These are phyloP conservation scores for Purpureocillium lavendulum DNA, from an alignment of 2,329 filamentous ascomycete species.

Conservation along the genomic window DNA sequence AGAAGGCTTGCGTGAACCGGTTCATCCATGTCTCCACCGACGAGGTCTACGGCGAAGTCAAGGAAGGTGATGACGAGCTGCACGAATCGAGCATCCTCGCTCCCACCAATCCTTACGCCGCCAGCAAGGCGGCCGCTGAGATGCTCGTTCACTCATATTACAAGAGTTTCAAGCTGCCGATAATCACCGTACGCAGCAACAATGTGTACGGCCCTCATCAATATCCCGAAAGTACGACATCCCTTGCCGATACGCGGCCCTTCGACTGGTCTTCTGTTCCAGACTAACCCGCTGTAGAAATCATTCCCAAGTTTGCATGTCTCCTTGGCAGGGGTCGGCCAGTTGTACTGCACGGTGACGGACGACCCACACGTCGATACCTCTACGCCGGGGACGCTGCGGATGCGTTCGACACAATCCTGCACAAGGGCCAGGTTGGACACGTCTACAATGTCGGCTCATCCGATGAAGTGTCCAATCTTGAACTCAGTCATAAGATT, in stretches of 20 bases:
- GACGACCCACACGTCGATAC: slow-evolving; percentile 65
- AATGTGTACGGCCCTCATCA: slow-evolving; percentile 83
- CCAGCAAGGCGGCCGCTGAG: slow-evolving; percentile 73
- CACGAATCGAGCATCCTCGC: slow-evolving; percentile 66
- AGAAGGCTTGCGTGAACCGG: slow-evolving; percentile 59
- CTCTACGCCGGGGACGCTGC: slow-evolving; percentile 72
- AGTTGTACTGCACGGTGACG: slow-evolving; percentile 69
- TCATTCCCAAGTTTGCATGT: slow-evolving; percentile 75
- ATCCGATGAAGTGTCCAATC: slow-evolving; percentile 67
- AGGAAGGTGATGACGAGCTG: slow-evolving; percentile 61
- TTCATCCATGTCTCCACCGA: slow-evolving; percentile 82
- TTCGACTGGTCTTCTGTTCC: neutral
- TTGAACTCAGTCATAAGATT: slow-evolving; percentile 58
- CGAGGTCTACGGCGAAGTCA: slow-evolving; percentile 77
- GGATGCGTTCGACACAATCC: slow-evolving; percentile 75
- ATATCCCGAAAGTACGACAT: slow-evolving; percentile 65
- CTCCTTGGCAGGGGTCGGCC: slow-evolving; percentile 58
- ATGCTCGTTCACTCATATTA: slow-evolving; percentile 84
- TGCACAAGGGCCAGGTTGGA: slow-evolving; percentile 66
- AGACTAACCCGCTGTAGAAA: slow-evolving; percentile 43
- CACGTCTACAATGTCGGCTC: slow-evolving; percentile 80
- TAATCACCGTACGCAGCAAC: slow-evolving; percentile 74
- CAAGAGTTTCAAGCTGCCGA: slow-evolving; percentile 73
- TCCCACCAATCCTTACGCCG: slow-evolving; percentile 76
- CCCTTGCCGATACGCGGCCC: neutral